A percentile compares a stretch with the other conserved stretches of the same genome.
phyloP scores from a whole-genome alignment of 208 protist species.

The Crithidia mellificae region DNA sequence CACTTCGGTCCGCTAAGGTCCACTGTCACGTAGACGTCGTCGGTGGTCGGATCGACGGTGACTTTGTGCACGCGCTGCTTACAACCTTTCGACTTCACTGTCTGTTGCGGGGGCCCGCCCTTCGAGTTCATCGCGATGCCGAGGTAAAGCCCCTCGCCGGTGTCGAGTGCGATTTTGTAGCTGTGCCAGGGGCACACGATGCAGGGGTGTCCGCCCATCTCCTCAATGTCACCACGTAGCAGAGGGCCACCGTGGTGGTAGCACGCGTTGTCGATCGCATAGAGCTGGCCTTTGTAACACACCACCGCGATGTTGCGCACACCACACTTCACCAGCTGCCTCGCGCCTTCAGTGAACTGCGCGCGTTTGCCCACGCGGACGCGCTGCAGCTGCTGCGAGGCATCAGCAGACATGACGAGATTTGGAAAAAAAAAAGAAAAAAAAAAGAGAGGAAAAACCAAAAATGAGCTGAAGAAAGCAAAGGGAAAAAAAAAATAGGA shows the following conservation, averaged over 20 bases:
- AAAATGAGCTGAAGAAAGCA: neutral
- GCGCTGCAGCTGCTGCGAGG: conserved; percentile 7
- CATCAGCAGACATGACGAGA: neutral
- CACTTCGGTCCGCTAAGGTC: conserved; percentile 47
- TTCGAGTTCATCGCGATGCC: conserved; percentile 52
- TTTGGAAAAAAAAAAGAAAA: conserved; percentile 9
- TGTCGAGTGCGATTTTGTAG: conserved; percentile 89
- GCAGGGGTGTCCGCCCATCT: conserved; percentile 86
- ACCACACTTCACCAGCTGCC: conserved; percentile 77
- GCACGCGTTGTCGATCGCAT: conserved; percentile 91
- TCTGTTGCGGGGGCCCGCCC: conserved; percentile 38
- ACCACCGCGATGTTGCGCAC: conserved; percentile 86
- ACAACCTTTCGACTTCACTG: conserved; percentile 76
- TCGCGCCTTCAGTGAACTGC: conserved; percentile 48
- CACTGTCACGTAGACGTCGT: conserved; percentile 68
- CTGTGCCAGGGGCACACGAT: conserved; percentile 91
- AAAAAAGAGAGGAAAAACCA: neutral
- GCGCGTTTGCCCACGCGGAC: conserved; percentile 34
- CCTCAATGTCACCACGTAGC: conserved; percentile 90
- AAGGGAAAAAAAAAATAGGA: neutral
- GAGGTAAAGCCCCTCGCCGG: conserved; percentile 86
- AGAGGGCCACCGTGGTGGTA: conserved; percentile 92
- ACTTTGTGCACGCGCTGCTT: conserved; percentile 85
- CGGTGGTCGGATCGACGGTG: conserved; percentile 55
- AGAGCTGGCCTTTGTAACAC: conserved; percentile 60